Percentiles rank a stretch among this genome's conserved stretches.
These are phyloP conservation scores for Hortaea werneckii DNA, from an alignment of 2,329 filamentous ascomycete genomes.

Conservation along the genomic window DNA sequence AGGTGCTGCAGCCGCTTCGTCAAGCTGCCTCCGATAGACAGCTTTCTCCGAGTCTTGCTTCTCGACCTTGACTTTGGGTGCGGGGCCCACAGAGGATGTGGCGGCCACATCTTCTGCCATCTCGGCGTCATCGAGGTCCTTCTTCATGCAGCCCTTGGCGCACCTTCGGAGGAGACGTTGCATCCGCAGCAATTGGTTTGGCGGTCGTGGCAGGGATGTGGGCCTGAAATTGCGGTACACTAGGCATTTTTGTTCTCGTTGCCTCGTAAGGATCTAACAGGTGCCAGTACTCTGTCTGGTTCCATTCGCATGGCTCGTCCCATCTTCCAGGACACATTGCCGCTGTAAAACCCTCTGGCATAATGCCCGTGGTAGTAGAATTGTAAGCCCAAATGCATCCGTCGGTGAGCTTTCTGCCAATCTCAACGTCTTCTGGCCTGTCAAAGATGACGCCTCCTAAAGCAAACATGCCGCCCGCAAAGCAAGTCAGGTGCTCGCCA, in stretches of 20 bases:
- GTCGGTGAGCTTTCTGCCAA: constrained; percentile 42
- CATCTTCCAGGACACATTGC: constrained; percentile 28
- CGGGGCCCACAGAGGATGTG: background rate
- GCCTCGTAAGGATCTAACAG: constrained; percentile 26
- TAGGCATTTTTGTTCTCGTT: constrained; percentile 4
- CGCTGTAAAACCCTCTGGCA: constrained; percentile 41
- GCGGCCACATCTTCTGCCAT: background rate
- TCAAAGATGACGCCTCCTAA: constrained; percentile 44
- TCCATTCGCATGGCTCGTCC: constrained; percentile 34
- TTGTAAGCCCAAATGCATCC: constrained; percentile 49
- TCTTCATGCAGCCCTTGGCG: background rate
- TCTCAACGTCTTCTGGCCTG: constrained; percentile 37
- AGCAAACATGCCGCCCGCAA: constrained; percentile 46
- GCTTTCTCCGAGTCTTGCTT: background rate
- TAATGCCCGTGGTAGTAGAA: constrained; percentile 40
- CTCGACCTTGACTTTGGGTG: background rate
- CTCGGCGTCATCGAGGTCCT: background rate
- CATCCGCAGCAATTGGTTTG: background rate
- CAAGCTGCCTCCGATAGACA: background rate
- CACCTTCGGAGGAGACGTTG: background rate
- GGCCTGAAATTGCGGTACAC: background rate
- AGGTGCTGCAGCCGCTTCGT: background rate
- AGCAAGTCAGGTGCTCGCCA: constrained; percentile 44
- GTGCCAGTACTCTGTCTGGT: constrained; percentile 33
- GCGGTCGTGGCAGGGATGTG: background rate